Base-by-base conservation (phyloP, 2,329 filamentous ascomycete species). In the Bipolaris cookei region DNA sequence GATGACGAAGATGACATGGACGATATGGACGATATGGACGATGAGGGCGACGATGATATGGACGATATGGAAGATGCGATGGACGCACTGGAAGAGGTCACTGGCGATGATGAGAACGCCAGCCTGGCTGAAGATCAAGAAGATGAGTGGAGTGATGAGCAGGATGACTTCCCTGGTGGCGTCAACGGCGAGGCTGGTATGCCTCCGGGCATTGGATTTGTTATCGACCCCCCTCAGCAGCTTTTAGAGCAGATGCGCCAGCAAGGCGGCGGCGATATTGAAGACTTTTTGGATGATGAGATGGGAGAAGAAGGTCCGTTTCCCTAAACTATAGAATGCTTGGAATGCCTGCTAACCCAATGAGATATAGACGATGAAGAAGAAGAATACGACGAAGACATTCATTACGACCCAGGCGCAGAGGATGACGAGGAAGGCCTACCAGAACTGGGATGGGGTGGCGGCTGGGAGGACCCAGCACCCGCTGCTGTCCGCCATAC, bases 381-480 rank as follows among this genome's bases (percentile, higher is more conserved):
- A 16, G 89, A 90, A 38, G 88, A 88, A 41, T 86, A 88, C 20
- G 86, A 87, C 23, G 86, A 87, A 28, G 86, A 87, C 14, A 84
- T 90, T 64, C 88, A 81, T 30, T 84, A 82, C 62, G 79, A 83
- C 67, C 79, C 80, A 28, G 81, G 80, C 20, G 69, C 79, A 47
- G 81, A 83, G 67, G 77, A 81, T 14, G 79, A 80, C 25, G 79
- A 81, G 28, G 76, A 78, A 23, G 76, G 71, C 13, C 65, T 79
- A 61, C 71, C 66, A 38, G 72, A 76, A 18, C 68, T 76, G 43
- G 79, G 82, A 78, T 81, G 78, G 54, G 80, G 79, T 10, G 84
- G 81, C 77, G 84, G 81, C 80, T 84, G 81, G 81, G 80, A 81
- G 42, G 74, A 73, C n/a, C 64, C 68, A 32, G 57, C 62, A 21